Evolutionary conservation across 805 yeast species (phyloP).

Genomic region (Yarrowia bubula): DNA sequence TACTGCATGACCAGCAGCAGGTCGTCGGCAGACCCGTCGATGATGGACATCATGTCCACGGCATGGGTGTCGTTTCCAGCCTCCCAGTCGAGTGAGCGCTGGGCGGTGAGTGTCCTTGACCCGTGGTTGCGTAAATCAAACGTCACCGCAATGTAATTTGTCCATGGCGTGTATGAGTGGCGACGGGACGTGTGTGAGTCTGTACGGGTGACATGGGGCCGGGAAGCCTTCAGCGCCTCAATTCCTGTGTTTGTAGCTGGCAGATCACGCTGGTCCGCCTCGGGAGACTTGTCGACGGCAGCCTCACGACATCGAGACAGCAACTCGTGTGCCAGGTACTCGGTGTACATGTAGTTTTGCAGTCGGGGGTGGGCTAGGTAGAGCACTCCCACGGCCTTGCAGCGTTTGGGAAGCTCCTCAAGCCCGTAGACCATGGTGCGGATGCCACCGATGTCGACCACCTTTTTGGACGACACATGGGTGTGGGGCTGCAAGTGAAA

Average conservation of each 20-base stretch:
- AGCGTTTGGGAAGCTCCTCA: slow-evolving; percentile 24
- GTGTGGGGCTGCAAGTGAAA: slow-evolving; percentile 25
- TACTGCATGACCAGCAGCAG: slow-evolving; percentile 46
- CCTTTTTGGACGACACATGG: slow-evolving; percentile 23
- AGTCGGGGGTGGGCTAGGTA: slow-evolving; percentile 49
- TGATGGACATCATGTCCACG: slow-evolving; percentile 48
- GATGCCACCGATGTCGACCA: slow-evolving; percentile 13
- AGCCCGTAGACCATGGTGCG: slow-evolving; percentile 27
- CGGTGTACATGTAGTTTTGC: slow-evolving; percentile 43
- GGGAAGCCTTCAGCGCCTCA: slow-evolving; percentile 6
- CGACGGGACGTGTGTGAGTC: slow-evolving; percentile 24
- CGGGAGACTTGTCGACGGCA: slow-evolving; percentile 3
- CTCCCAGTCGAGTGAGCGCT: slow-evolving; percentile 47
- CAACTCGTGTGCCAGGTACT: slow-evolving; percentile 44
- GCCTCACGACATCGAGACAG: slow-evolving; percentile 33
- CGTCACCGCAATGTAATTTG: slow-evolving; percentile 46
- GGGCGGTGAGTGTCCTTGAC: slow-evolving; percentile 42
- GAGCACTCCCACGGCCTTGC: slow-evolving; percentile 30
- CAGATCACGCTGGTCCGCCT: slow-evolving; percentile 13
- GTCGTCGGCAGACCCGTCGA: slow-evolving; percentile 51
- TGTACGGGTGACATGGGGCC: background rate
- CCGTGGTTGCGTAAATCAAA: slow-evolving; percentile 62
- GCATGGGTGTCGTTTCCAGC: slow-evolving; percentile 52
- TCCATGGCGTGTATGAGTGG: slow-evolving; percentile 32
- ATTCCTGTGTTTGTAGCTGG: slow-evolving; percentile 8